Conservation (phyloP, 1,284 basidiomycete genomes). For the Ganoderma lucidum region DNA sequence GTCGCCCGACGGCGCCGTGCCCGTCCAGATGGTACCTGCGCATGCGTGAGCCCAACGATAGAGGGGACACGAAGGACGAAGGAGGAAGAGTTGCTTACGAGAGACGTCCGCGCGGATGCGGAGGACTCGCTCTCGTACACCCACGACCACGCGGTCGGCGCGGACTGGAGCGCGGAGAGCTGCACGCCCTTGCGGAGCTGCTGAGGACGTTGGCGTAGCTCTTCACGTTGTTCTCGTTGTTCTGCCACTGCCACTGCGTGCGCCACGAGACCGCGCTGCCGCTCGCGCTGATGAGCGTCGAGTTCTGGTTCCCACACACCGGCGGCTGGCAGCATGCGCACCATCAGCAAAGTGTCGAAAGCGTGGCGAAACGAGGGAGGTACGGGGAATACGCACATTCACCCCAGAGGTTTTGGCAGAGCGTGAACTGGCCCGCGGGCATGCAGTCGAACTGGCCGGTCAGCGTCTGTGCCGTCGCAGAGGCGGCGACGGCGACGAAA, state of each 20-base stretch:
- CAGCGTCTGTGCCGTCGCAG: slow-evolving; percentile 44
- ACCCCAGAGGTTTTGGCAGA: slow-evolving; percentile 69
- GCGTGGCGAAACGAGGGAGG: neutral
- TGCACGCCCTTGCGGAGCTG: slow-evolving; percentile 55
- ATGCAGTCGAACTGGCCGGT: slow-evolving; percentile 54
- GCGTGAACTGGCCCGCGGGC: slow-evolving; percentile 54
- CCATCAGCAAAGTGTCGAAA: neutral
- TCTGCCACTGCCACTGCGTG: slow-evolving; percentile 64
- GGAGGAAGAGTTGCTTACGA: slow-evolving; percentile 45
- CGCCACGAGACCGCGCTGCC: slow-evolving; percentile 58
- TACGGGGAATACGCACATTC: slow-evolving; percentile 41
- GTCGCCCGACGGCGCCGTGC: slow-evolving; percentile 49
- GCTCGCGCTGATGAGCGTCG: slow-evolving; percentile 53
- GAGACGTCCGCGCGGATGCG: slow-evolving; percentile 62
- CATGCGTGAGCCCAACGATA: neutral
- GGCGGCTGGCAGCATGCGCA: slow-evolving; percentile 36
- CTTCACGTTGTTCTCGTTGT: slow-evolving; percentile 61
- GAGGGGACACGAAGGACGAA: neutral
- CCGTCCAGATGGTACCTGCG: slow-evolving; percentile 62
- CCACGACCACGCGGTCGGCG: slow-evolving; percentile 62
- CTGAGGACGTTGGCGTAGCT: slow-evolving; percentile 59
- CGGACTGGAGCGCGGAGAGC: slow-evolving; percentile 51
- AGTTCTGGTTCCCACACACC: slow-evolving; percentile 59
- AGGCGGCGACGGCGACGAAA: slow-evolving; percentile 30
- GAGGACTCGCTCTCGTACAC: slow-evolving; percentile 51